Evolutionary conservation across 23 red algal species (phyloP), one percentile per base, ranked within the genome.

Genomic region (Gracilaria vermiculophylla): DNA sequence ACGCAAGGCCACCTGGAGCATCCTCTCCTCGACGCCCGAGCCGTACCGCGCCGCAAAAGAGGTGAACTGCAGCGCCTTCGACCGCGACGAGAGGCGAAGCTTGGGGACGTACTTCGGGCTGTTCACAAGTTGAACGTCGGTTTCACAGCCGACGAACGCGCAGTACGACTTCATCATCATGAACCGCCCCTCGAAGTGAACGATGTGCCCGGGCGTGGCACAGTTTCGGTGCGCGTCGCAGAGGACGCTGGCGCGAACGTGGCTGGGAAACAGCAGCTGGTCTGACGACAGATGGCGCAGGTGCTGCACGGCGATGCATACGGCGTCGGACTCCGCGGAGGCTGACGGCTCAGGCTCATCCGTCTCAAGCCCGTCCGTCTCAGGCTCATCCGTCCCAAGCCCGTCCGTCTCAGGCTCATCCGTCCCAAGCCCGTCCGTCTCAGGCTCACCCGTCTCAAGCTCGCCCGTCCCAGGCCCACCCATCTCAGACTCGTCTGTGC

Each of bases 91-190:
- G 12, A 72, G 33, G 13, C 55, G 17, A 20, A 19, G 42, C 28
- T 21, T 12, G 19, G 53, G 24, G 27, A 31, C 1, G 23, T 20
- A 53, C 8, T 52, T 43, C 19, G 80, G 80, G 21, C 80, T 85
- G 34, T 85, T 85, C 57, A 70, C 80, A 32, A 17, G 34, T 9
- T 12, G 3, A 25, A 71, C 1, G 20, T 4, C 6, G 1, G 60
- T 37, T 7, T 0, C 7, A 44, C 80, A 85, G 39, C 24, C 14
- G 25, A 49, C 57, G 24, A 29, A 34, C 3, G 23, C 15, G 40
- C 60, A 85, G 11, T 85, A 85, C 41, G 61, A 25, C 33, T 37
- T 40, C 80, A 70, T 85, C 80, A 85, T 85, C 80, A 85, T 85
- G 14, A 58, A 5, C 9, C 28, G n/a, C 0, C 57, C 80, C 2